Evolutionary conservation across 1,284 basidiomycete species (phyloP).

Genomic region (Ganoderma leucocontextum): DNA sequence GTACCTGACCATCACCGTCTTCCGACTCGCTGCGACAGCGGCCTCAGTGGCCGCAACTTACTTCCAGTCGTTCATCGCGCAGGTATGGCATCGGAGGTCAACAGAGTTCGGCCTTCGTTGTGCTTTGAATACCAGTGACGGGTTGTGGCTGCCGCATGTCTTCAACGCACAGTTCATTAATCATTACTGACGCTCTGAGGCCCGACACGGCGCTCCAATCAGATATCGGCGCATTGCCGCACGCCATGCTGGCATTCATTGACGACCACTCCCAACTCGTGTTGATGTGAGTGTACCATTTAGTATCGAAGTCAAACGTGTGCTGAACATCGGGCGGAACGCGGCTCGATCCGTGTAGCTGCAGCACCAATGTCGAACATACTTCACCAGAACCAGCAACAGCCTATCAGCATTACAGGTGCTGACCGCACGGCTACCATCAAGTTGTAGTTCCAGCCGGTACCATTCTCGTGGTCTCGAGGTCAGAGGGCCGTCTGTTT

Average conservation of each 20-base stretch:
- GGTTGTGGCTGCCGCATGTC: constrained; percentile 14
- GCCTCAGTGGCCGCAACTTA: constrained; percentile 12
- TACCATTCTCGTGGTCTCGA: not conserved
- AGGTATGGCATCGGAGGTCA: constrained; percentile 4
- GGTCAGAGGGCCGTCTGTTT: constrained; percentile 4
- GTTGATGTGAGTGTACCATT: not conserved
- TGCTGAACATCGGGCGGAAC: not conserved
- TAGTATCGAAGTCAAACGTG: not conserved
- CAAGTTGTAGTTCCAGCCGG: not conserved
- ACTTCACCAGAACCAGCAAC: not conserved
- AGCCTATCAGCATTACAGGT: not conserved
- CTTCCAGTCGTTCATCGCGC: constrained; percentile 3
- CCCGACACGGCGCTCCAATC: constrained; percentile 12
- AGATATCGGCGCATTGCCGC: constrained; percentile 14
- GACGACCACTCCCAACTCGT: not conserved
- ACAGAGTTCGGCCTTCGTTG: not conserved
- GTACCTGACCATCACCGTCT: not conserved
- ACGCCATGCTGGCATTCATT: not conserved
- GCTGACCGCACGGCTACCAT: not conserved
- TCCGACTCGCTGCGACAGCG: not conserved
- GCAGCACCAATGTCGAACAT: not conserved
- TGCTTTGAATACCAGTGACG: not conserved
- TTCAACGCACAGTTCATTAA: constrained; percentile 16
- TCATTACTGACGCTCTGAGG: not conserved
- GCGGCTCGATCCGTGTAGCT: not conserved